Conservation (phyloP, 805 yeast species). For the Kuraishia hungarica region DNA sequence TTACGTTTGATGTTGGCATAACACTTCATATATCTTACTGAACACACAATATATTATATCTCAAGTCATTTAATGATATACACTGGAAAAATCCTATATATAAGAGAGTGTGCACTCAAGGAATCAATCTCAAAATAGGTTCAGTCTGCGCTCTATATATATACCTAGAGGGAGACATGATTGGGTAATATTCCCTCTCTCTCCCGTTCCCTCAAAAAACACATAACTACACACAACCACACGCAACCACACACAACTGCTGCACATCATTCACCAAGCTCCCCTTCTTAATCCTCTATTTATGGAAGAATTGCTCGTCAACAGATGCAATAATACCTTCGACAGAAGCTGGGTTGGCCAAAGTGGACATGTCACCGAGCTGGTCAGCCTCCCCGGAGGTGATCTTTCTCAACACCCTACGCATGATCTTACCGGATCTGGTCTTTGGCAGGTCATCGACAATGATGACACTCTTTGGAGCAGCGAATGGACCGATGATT, state of each 20-base stretch:
- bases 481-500: conserved; percentile 91
- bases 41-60: background rate
- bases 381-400: conserved; percentile 88
- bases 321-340: conserved; percentile 67
- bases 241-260: too few species aligned
- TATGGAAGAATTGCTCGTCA: conserved; percentile 31
- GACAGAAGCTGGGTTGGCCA: conserved; percentile 81
- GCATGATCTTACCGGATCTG: conserved; percentile 97
- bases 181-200: too few species aligned
- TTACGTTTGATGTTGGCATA: too few species aligned
- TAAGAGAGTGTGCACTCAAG: background rate
- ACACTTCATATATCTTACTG: too few species aligned
- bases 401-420: conserved; percentile 92
- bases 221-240: background rate
- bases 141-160: background rate
- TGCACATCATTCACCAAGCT: background rate
- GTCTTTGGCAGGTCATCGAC: conserved; percentile 96
- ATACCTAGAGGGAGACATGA: background rate
- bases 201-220: too few species aligned
- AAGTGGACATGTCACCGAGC: conserved; percentile 86
- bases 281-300: conserved; percentile 8
- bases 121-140: background rate
- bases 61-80: background rate
- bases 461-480: conserved; percentile 77
- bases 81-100: background rate